phyloP scores from a whole-genome alignment of 2,329 filamentous ascomycete species.

The Sphaerulina populicola region DNA sequence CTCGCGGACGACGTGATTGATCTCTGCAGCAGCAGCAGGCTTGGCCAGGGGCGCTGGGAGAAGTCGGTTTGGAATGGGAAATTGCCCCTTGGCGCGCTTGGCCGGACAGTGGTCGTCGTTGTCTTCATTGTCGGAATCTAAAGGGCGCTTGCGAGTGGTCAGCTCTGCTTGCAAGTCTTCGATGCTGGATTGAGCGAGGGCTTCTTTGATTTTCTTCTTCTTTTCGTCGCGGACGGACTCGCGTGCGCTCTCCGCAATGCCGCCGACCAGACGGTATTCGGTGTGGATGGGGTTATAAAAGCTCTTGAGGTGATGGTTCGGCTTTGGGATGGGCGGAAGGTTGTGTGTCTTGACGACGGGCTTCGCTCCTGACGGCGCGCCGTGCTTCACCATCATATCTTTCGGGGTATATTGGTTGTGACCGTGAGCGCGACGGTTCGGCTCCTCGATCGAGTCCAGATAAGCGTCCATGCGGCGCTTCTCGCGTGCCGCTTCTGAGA shows the following conservation, averaged over 20 bases:
- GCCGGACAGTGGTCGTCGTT: too few species aligned
- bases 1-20: neutral
- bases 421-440: slow-evolving; percentile 19
- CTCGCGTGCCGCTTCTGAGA: slow-evolving; percentile 9
- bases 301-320: slow-evolving; percentile 2
- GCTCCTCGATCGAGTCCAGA: slow-evolving; percentile 2
- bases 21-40: neutral
- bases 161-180: neutral
- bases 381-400: slow-evolving; percentile 25
- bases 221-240: slow-evolving; percentile 1
- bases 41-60: neutral
- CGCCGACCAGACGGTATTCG: slow-evolving; percentile 7
- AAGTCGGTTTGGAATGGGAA: too few species aligned
- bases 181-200: neutral
- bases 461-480: slow-evolving; percentile 21
- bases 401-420: slow-evolving; percentile 28
- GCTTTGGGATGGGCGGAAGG: slow-evolving; percentile 9
- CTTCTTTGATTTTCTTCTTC: neutral
- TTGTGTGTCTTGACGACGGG: slow-evolving; percentile 12
- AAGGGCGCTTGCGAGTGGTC: neutral
- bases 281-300: slow-evolving; percentile 5
- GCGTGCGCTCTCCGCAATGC: slow-evolving; percentile 6
- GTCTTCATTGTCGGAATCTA: too few species aligned
- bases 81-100: too few species aligned
- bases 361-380: slow-evolving; percentile 19